Percentiles rank a stretch among this genome's conserved stretches.
phyloP scores from a whole-genome alignment of 306 rosid genomes.

The Pachyrhizus erosus region DNA sequence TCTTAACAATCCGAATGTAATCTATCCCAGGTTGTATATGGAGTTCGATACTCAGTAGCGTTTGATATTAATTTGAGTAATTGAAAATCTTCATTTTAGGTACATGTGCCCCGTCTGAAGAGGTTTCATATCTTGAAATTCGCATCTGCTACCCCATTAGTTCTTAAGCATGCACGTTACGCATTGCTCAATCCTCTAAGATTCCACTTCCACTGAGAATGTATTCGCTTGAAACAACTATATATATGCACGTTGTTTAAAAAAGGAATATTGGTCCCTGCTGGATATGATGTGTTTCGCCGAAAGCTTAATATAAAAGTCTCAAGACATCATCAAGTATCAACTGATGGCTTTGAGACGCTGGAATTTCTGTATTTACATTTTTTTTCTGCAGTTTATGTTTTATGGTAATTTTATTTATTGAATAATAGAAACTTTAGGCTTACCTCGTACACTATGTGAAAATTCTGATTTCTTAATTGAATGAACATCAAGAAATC shows the following conservation, averaged over 20 bases:
- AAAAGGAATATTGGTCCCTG: not conserved
- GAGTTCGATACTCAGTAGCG: too few relatives aligned
- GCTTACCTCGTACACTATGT: not conserved
- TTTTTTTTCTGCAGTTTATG: not conserved
- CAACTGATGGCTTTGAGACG: not conserved
- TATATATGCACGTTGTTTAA: not conserved
- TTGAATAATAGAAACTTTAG: not conserved
- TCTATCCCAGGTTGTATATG: not conserved
- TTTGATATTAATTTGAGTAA: not conserved
- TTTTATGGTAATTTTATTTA: not conserved
- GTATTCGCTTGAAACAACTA: not conserved
- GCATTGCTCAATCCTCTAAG: not conserved
- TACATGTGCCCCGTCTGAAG: not conserved
- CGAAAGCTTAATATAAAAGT: not conserved
- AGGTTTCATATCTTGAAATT: not conserved
- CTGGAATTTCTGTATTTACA: not conserved
- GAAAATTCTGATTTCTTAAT: not conserved
- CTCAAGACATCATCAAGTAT: not conserved
- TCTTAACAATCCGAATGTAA: not conserved
- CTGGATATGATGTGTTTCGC: not conserved
- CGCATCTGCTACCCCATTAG: not conserved
- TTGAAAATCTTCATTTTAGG: not conserved
- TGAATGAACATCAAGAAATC: not conserved
- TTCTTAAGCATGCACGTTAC: not conserved
- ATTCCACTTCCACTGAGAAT: conserved; percentile 4